Evolutionary conservation across 352 stramenopile species (phyloP).

Genomic region (Aphanomyces euteiches): DNA sequence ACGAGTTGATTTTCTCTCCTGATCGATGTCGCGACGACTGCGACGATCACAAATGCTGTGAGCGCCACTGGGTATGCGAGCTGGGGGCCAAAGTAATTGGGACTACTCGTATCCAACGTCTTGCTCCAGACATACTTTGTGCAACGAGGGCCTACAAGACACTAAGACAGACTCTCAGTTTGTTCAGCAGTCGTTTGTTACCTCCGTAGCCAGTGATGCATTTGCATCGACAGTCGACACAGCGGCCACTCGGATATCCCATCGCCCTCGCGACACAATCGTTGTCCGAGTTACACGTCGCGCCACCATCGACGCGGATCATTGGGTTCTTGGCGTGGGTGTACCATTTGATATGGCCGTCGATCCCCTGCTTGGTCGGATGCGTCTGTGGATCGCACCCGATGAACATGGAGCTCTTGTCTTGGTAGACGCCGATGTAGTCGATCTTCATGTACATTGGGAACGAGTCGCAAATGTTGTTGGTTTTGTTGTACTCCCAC

Average conservation of each 20-base stretch:
- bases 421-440: conserved; percentile 77
- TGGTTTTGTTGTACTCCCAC: conserved; percentile 33
- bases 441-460: conserved; percentile 85
- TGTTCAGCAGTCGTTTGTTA: too few relatives aligned
- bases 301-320: conserved; percentile 52
- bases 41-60: neutral
- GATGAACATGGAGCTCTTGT: conserved; percentile 47
- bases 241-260: neutral
- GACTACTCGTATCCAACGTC: conserved; percentile 45
- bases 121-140: too few relatives aligned
- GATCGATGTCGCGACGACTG: conserved; percentile 9
- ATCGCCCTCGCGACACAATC: conserved; percentile 43
- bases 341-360: conserved; percentile 72
- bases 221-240: neutral
- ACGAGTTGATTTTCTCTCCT: neutral
- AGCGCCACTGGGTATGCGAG: conserved; percentile 7
- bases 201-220: conserved; percentile 3
- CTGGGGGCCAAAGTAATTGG: conserved; percentile 31
- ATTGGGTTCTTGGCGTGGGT: conserved; percentile 53
- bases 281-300: conserved; percentile 44
- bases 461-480: conserved; percentile 76
- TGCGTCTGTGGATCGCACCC: conserved; percentile 59
- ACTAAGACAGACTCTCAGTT: too few relatives aligned
- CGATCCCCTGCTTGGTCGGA: conserved; percentile 67
- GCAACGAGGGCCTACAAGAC: conserved; percentile 9